Base-by-base conservation (phyloP, 1,139 yeast genomes). In the Candida labiduridarum region DNA sequence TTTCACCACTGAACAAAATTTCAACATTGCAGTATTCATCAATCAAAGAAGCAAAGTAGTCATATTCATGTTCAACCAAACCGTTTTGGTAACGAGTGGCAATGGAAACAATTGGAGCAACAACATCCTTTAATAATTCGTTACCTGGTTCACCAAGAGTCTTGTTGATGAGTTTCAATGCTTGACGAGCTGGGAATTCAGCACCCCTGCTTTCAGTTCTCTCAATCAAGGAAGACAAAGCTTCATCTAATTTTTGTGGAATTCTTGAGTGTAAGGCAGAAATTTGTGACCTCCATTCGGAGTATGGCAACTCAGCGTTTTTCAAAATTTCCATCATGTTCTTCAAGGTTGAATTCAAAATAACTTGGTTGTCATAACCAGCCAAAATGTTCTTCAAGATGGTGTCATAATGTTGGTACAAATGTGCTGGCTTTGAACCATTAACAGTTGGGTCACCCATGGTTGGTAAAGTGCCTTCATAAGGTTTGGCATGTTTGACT, bases 401-500 rank as follows among this genome's bases (percentile, higher is more conserved):
- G 12, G 80, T 67, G 44, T 84, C 69, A 58, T 83, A 71, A 45
- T 80, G 74, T 53, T 79, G 76, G 75, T 85, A 92, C 61, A 81
- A 82, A 71, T 92, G 90, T 53, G 83, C 86, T 49, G 96, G 88
- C 71, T 89, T 92, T 51, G 87, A 81, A 62, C 99, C 98, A 65
- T 80, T 82, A 54, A 90, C 78, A 54, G 77, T 80, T 56, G 98
- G 96, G 35, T 88, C 79, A 50, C 98, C 98, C 59, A 86, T 75
- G 34, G 85, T 89, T 19, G 97, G 98, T 58, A 95, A 77, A 63
- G 96, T 91, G 46, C 97, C 98, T 69, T 91, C 97, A 63, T 82
- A 94, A 46, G 98, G 97, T 67, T 86, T 76, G 45, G 99, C 99
- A 65, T 92, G 99, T 69, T 94, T 94, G 49, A 94, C 99, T 74